These are phyloP conservation scores for Westerdykella ornata DNA, from an alignment of 2,329 filamentous ascomycete genomes.

Conservation along the genomic window DNA sequence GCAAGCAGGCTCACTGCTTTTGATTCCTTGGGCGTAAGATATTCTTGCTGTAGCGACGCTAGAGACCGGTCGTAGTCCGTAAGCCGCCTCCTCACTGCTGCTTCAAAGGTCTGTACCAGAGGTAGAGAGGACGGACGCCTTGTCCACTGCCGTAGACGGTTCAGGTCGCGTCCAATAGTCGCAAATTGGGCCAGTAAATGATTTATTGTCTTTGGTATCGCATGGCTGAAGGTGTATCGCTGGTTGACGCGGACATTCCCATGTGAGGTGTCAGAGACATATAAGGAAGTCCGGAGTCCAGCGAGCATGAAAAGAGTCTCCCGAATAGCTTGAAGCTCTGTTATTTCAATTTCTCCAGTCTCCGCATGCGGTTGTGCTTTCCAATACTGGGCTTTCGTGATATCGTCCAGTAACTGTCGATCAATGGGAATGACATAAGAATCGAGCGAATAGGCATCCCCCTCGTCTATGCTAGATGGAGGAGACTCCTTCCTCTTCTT, in stretches of 20 bases:
- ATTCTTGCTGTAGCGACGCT: conserved; percentile 53
- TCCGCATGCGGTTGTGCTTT: conserved; percentile 11
- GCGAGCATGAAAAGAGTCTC: conserved; percentile 82
- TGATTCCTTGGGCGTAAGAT: conserved; percentile 50
- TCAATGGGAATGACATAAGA: conserved; percentile 27
- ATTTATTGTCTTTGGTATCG: conserved; percentile 27
- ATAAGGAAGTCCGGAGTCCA: conserved; percentile 69
- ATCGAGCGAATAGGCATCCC: conserved; percentile 33
- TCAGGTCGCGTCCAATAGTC: conserved; percentile 44
- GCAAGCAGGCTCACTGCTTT: conserved; percentile 60
- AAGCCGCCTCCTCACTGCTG: conserved; percentile 54
- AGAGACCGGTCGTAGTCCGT: conserved; percentile 53
- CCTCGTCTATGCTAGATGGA: conserved; percentile 35
- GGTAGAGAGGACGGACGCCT: conserved; percentile 29
- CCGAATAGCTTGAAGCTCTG: conserved; percentile 66
- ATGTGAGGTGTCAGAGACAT: conserved; percentile 38
- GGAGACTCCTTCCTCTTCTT: conserved; percentile 19
- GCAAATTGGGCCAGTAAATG: conserved; percentile 43
- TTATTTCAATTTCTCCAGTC: conserved; percentile 39
- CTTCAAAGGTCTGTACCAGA: conserved; percentile 62
- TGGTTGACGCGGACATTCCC: conserved; percentile 31
- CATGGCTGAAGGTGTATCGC: conserved; percentile 37
- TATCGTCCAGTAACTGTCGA: conserved; percentile 25
- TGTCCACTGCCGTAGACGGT: conserved; percentile 46
- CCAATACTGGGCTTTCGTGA: conserved; percentile 48